Base-by-base conservation (phyloP, 2,329 filamentous ascomycete genomes). In the Cercospora zeina region DNA sequence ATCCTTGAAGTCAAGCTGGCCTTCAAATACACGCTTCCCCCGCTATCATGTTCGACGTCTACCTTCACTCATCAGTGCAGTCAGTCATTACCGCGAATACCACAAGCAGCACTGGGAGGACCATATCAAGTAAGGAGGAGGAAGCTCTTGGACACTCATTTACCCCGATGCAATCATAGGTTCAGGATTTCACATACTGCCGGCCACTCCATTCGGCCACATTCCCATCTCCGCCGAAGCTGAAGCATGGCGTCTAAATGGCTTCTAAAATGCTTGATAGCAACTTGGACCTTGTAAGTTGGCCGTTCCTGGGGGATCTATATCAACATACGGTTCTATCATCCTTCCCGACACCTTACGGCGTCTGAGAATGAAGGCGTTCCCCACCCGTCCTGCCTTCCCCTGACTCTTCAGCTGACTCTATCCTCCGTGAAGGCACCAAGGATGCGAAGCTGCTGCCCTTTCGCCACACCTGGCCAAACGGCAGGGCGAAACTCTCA, bases 401-500 rank as follows among this genome's bases (percentile, higher is more conserved):
- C 24, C 0, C 8, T 51, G 3, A 34, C 8, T 4, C 27, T 7
- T 31, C 14, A 13, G 49, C 49, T 51, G 49, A 51, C 11, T 19
- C 2, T 11, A 9, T 34, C 13, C 31, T 2, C 13, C 3, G 4
- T 16, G 27, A 31, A 53, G 49, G 49, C 49, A 53, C 49, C n/a
- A 11, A 24, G 10, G 9, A 53, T 53, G 27, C 31, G 49, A 34
- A 19, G 49, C 49, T 4, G 27, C 49, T 16, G 27, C 30, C 2
- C 14, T 53, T 7, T 31, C 49, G 1, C 27, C 27, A 1, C 27
- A 11, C 2, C n/a, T 16, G 27, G 9, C 14, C 24, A 30, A 33
- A 45, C 36, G 36, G 21, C 54, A 56, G 9, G 30, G 34, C 36
- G 31, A 49, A 11, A 60, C 50, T 5, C 58, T 60, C 27, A 16